phyloP scores from a whole-genome alignment of 2,329 filamentous ascomycete genomes.

The Sclerotinia spermophila region DNA sequence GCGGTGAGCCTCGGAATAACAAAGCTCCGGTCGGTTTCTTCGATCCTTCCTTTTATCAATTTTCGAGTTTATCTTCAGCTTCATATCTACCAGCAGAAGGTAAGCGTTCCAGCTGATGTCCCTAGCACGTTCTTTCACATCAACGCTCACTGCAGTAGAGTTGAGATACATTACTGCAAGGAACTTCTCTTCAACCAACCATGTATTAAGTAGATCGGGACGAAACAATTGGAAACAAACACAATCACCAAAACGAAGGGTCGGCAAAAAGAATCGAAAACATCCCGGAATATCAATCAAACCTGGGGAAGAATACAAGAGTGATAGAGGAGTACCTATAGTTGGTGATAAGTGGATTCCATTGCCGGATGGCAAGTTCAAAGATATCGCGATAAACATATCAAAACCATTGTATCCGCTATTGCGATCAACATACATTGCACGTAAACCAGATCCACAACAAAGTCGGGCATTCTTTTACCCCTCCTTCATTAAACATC shows the following conservation, averaged over 20 bases:
- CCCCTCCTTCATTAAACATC: not conserved
- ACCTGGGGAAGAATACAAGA: not conserved
- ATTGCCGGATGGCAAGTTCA: not conserved
- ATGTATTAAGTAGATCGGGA: not conserved
- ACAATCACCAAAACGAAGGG: not conserved
- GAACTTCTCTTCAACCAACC: not conserved
- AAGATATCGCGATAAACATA: not conserved
- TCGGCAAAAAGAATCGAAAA: not conserved
- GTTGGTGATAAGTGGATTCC: not conserved
- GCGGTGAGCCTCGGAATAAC: slow-evolving; percentile 7
- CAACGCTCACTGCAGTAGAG: not conserved
- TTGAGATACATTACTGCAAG: not conserved
- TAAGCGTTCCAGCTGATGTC: not conserved
- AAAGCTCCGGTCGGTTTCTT: not conserved
- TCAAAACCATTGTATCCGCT: not conserved
- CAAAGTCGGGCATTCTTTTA: not conserved
- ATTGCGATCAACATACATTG: not conserved
- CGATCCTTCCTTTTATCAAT: not conserved
- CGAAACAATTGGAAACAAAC: not conserved
- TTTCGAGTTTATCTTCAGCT: slow-evolving; percentile 10
- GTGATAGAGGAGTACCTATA: not conserved
- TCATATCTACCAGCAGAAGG: not conserved
- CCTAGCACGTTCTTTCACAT: not conserved
- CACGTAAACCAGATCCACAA: not conserved
- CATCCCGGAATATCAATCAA: not conserved